A percentile compares a stretch with the other conserved stretches of the same genome.
Evolutionary conservation across 148 eudicot genomes (phyloP).

Genomic region (Tetragonia tetragonoides): DNA sequence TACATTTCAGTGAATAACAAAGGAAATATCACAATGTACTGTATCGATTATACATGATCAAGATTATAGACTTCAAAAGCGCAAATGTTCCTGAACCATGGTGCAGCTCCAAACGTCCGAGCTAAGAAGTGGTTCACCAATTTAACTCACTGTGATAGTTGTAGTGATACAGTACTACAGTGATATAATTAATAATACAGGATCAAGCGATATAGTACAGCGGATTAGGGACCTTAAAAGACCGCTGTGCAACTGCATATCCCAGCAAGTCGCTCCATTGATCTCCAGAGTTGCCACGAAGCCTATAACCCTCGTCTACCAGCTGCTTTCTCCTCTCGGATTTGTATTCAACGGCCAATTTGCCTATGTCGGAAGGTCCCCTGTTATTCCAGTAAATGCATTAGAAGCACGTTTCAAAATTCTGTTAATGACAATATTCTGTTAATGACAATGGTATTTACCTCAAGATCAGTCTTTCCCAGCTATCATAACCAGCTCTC

Average conservation of each 20-base stretch:
- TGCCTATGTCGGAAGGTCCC: constrained; percentile 51
- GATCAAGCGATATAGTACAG: constrained; percentile 65
- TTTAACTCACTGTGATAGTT: neutral
- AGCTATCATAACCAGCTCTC: constrained; percentile 59
- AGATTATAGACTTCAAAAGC: no score
- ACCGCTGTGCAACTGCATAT: constrained; percentile 55
- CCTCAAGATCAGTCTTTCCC: constrained; percentile 77
- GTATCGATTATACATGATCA: no score
- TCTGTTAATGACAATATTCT: no score
- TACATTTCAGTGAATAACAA: no score
- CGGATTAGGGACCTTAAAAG: constrained; percentile 88
- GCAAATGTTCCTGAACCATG: no score
- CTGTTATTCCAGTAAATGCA: constrained; percentile 32
- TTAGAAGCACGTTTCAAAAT: neutral
- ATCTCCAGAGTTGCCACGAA: constrained; percentile 84
- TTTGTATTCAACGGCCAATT: constrained; percentile 57
- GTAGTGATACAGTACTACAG: constrained; percentile 11
- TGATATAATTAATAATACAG: neutral
- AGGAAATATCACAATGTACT: no score
- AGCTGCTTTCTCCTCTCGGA: constrained; percentile 72
- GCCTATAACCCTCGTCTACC: constrained; percentile 57
- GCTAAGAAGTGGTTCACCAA: neutral
- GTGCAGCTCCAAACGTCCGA: neutral
- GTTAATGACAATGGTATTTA: constrained; percentile 14
- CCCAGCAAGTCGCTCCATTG: constrained; percentile 93